Conservation (phyloP, 1,284 basidiomycete genomes). For the Trichosporon asahii region DNA sequence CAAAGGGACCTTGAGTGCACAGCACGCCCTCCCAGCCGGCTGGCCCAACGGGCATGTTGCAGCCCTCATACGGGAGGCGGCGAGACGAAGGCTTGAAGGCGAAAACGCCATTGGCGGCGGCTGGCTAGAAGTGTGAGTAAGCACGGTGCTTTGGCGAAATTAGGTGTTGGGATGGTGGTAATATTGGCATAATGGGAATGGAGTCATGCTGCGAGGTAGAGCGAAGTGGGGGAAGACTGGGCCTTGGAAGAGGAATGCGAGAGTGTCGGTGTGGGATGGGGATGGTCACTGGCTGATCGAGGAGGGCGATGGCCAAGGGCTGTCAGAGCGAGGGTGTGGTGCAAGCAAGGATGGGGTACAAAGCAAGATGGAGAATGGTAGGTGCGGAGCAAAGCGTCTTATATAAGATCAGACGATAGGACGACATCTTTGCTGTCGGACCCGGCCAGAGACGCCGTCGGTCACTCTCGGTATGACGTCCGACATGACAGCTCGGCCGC, state of each 20-base stretch:
- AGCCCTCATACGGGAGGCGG: slow-evolving; percentile 42
- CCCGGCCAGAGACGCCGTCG: not conserved
- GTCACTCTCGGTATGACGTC: not conserved
- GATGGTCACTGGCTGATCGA: not conserved
- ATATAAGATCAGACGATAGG: not conserved
- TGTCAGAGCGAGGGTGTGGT: not conserved
- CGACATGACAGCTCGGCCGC: not conserved
- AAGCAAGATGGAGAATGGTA: not conserved
- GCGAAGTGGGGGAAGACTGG: not conserved
- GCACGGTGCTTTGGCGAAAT: not conserved
- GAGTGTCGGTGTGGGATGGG: too few relatives aligned
- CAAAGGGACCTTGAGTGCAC: slow-evolving; percentile 43
- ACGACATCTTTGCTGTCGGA: not conserved
- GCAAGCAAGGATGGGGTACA: not conserved
- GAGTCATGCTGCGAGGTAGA: not conserved
- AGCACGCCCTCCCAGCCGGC: slow-evolving; percentile 39
- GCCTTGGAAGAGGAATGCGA: not conserved
- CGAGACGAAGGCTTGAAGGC: slow-evolving; percentile 44
- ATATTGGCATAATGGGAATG: not conserved
- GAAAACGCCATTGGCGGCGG: slow-evolving; percentile 42
- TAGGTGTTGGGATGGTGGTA: not conserved
- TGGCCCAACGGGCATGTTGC: slow-evolving; percentile 23
- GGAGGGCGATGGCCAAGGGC: too few relatives aligned
- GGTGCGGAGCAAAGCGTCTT: not conserved
- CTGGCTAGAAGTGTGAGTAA: slow-evolving; percentile 22